Conservation (phyloP, 2,329 filamentous ascomycete species). For the Zymoseptoria crescenta region DNA sequence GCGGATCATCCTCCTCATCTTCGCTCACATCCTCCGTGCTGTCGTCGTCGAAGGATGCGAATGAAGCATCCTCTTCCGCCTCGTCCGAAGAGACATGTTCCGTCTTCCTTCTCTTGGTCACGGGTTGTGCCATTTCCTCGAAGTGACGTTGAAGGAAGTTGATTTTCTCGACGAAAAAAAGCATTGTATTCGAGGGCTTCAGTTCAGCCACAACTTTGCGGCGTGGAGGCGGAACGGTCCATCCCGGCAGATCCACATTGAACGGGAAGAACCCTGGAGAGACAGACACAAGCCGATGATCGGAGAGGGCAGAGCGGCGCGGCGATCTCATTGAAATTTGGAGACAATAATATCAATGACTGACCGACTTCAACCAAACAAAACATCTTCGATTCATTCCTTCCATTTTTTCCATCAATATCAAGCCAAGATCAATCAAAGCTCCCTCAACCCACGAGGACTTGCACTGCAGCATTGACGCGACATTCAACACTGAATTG, state of each 20-base stretch:
- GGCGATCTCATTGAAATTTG: background rate
- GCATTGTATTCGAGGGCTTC: background rate
- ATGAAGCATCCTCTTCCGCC: conserved; percentile 24
- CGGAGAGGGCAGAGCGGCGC: background rate
- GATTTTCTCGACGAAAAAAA: background rate
- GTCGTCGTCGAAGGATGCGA: conserved; percentile 27
- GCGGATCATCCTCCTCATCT: conserved; percentile 1
- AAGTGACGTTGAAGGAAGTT: background rate
- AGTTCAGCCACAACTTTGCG: background rate
- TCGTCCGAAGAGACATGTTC: conserved; percentile 26
- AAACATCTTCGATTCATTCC: background rate
- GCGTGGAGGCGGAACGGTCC: background rate
- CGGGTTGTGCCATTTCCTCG: conserved; percentile 24
- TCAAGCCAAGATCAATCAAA: too few species aligned
- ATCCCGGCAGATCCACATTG: background rate
- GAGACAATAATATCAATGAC: background rate
- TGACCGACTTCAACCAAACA: background rate
- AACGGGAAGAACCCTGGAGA: background rate
- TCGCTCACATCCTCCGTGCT: conserved; percentile 12
- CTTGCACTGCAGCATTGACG: too few species aligned
- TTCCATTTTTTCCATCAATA: too few species aligned
- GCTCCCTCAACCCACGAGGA: too few species aligned
- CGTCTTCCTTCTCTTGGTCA: conserved; percentile 29
- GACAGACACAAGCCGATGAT: background rate
- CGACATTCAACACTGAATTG: too few species aligned